Evolutionary conservation across 441 rosid species (phyloP).

Genomic region (Erysimum cheiri): DNA sequence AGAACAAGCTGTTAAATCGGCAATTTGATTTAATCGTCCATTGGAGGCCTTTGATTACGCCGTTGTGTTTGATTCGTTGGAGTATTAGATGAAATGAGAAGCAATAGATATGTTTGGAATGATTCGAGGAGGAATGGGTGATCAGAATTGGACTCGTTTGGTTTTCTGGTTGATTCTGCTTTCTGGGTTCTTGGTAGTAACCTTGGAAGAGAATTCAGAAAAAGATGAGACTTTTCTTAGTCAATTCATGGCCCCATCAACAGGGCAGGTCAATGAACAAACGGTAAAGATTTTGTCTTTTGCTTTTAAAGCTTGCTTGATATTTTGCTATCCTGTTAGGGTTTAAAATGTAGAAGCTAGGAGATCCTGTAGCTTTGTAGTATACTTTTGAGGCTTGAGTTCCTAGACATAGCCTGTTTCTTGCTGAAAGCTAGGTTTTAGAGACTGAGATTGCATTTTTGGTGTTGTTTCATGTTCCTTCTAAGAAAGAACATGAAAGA

Average conservation of each 20-base stretch:
- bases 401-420: not conserved
- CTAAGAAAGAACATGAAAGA: slow-evolving; percentile 1
- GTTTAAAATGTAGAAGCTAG: slow-evolving; percentile 14
- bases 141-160: slow-evolving; percentile 44
- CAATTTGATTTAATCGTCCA: slow-evolving; percentile 23
- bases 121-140: slow-evolving; percentile 60
- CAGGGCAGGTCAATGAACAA: slow-evolving; percentile 55
- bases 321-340: slow-evolving; percentile 10
- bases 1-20: not conserved
- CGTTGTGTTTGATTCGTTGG: not conserved
- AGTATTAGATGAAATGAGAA: slow-evolving; percentile 56
- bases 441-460: slow-evolving; percentile 11
- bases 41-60: slow-evolving; percentile 46
- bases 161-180: slow-evolving; percentile 59
- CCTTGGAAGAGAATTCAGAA: slow-evolving; percentile 47
- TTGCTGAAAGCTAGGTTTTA: slow-evolving; percentile 11
- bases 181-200: slow-evolving; percentile 54
- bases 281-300: slow-evolving; percentile 52
- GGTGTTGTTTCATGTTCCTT: not conserved
- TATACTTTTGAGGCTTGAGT: not conserved
- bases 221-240: slow-evolving; percentile 51
- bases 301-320: slow-evolving; percentile 13
- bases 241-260: slow-evolving; percentile 54
- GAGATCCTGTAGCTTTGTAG: slow-evolving; percentile 12
- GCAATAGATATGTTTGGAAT: slow-evolving; percentile 51